A percentile compares a stretch with the other conserved stretches of the same genome.
Conservation (phyloP, 768 basidiomycete genomes). For the Favolaschia claudopus region DNA sequence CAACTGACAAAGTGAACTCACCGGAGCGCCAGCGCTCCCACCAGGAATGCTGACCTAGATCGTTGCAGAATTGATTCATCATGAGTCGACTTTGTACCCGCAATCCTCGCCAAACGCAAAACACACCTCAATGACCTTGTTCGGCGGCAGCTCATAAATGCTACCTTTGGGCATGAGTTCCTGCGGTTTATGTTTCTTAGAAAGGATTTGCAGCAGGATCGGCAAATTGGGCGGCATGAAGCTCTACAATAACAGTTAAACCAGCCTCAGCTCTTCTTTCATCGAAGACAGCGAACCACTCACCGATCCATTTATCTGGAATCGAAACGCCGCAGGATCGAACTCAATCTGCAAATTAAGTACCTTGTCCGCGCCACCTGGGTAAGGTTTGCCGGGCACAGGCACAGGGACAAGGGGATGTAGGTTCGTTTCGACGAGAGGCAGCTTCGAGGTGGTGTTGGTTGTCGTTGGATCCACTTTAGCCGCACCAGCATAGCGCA, state of each 20-base stretch:
- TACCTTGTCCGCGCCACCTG: conserved; percentile 47
- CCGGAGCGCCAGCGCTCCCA: not conserved
- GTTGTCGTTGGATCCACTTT: conserved; percentile 37
- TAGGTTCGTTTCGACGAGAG: conserved; percentile 39
- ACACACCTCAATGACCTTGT: conserved; percentile 13
- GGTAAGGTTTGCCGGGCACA: conserved; percentile 40
- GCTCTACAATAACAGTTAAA: not conserved
- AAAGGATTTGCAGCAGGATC: conserved; percentile 28
- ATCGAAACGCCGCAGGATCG: not conserved
- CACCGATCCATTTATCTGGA: conserved; percentile 4
- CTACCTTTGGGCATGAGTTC: conserved; percentile 34
- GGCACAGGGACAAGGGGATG: conserved; percentile 29
- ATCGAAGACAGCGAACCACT: not conserved
- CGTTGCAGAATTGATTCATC: no score
- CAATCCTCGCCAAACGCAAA: no score
- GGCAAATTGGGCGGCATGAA: conserved; percentile 3
- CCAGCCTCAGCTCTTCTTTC: not conserved
- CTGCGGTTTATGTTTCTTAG: conserved; percentile 35
- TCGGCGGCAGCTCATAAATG: conserved; percentile 7
- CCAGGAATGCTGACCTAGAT: conserved; percentile 11
- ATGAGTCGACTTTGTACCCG: no score
- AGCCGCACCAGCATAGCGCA: conserved; percentile 47
- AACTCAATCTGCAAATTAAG: conserved; percentile 33
- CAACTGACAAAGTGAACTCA: not conserved
- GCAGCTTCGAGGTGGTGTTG: conserved; percentile 15